These are phyloP conservation scores for Penicillium paradoxum DNA, from an alignment of 495 filamentous ascomycete species.

Conservation along the genomic window DNA sequence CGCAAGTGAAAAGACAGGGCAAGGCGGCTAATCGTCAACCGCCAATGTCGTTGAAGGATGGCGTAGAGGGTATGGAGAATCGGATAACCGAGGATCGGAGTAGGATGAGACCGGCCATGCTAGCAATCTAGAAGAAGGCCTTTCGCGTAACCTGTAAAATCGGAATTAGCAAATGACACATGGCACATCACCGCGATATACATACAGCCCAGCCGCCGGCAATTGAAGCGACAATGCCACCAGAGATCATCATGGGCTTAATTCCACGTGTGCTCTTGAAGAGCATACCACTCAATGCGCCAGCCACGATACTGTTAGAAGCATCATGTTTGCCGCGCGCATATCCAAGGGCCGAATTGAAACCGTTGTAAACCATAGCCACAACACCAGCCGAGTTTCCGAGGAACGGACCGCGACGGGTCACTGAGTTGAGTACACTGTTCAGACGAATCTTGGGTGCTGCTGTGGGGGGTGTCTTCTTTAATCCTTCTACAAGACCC, in stretches of 20 bases:
- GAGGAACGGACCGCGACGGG: slow-evolving; percentile 88
- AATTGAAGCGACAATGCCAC: slow-evolving; percentile 75
- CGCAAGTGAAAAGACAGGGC: slow-evolving; percentile 27
- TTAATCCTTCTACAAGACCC: slow-evolving; percentile 84
- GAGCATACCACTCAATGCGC: slow-evolving; percentile 80
- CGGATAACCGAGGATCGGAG: slow-evolving; percentile 16
- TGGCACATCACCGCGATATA: slow-evolving; percentile 12
- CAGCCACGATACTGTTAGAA: slow-evolving; percentile 79
- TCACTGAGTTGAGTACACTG: slow-evolving; percentile 87
- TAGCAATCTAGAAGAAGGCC: slow-evolving; percentile 46
- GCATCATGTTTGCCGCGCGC: slow-evolving; percentile 86
- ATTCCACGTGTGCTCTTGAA: slow-evolving; percentile 93
- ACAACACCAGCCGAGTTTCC: slow-evolving; percentile 94
- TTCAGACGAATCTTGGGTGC: slow-evolving; percentile 89
- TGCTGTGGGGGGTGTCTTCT: slow-evolving; percentile 62
- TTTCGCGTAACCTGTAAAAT: slow-evolving; percentile 50
- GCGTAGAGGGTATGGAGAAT: slow-evolving; percentile 29
- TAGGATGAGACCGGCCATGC: slow-evolving; percentile 14
- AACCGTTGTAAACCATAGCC: slow-evolving; percentile 88
- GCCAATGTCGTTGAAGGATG: slow-evolving; percentile 29
- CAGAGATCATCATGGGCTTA: slow-evolving; percentile 88
- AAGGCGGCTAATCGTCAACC: slow-evolving; percentile 21
- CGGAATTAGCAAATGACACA: slow-evolving; percentile 25
- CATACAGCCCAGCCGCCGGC: slow-evolving; percentile 88
- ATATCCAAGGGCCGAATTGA: slow-evolving; percentile 88